Evolutionary conservation across 371 early-diverging fungal genomes (phyloP).

Genomic region (Saksenaea vasiformis): DNA sequence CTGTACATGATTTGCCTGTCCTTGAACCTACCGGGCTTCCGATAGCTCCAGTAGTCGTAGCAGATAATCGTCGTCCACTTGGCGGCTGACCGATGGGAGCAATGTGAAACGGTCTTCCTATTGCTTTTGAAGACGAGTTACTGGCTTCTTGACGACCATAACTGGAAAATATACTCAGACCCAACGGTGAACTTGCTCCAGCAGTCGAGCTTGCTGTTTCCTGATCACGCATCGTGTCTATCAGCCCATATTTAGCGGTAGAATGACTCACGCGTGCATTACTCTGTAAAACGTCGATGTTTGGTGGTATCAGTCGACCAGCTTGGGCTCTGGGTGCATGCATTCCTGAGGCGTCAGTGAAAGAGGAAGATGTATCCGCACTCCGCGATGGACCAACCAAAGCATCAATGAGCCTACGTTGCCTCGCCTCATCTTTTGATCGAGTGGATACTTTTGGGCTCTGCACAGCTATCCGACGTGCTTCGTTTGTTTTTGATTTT

Average conservation of each 20-base stretch:
- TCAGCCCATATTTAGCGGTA: neutral
- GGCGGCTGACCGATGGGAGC: constrained; percentile 11
- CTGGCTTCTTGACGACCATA: neutral
- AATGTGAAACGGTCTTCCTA: neutral
- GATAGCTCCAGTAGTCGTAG: constrained; percentile 5
- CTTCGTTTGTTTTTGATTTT: neutral
- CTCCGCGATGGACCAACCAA: constrained; percentile 8
- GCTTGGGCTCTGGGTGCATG: neutral
- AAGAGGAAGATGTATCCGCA: neutral
- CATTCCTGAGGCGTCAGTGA: neutral
- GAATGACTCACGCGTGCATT: neutral
- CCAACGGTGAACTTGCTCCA: neutral
- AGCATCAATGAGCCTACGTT: constrained; percentile 16
- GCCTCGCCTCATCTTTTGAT: constrained; percentile 2
- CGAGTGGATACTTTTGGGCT: neutral
- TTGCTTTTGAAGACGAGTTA: neutral
- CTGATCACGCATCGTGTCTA: neutral
- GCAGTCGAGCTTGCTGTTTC: neutral
- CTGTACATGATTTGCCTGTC: neutral
- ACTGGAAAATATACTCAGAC: neutral
- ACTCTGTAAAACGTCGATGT: neutral
- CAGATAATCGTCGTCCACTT: constrained; percentile 8
- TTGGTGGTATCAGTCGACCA: neutral
- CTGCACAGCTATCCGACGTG: neutral
- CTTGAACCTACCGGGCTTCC: constrained; percentile 8